Evolutionary conservation across 1,139 yeast genomes (phyloP).

Genomic region (Geotrichum histeridarum): DNA sequence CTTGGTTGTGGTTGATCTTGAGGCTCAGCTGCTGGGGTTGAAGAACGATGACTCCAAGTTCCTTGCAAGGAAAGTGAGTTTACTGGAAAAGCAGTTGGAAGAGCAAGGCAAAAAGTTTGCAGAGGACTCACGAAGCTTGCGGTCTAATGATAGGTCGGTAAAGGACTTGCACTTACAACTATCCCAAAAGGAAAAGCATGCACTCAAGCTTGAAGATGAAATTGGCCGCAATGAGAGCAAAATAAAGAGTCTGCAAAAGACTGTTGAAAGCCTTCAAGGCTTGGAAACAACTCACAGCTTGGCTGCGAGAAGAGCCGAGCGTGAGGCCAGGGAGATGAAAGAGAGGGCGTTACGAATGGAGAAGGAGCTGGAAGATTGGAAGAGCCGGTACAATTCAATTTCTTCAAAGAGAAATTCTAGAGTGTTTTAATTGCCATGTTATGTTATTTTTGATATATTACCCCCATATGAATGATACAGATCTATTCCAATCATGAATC

Average conservation of each 20-base stretch:
- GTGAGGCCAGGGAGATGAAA: conserved; percentile 50
- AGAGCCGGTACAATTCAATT: conserved; percentile 38
- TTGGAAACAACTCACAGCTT: conserved; percentile 44
- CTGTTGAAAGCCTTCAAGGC: conserved; percentile 41
- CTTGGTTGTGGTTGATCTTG: conserved; percentile 34
- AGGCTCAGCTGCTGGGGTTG: conserved; percentile 30
- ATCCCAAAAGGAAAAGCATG: conserved; percentile 29
- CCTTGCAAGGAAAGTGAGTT: conserved; percentile 32
- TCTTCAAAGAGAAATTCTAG: conserved; percentile 5
- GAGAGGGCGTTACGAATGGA: conserved; percentile 55
- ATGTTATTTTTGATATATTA: neutral
- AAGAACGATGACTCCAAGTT: conserved; percentile 24
- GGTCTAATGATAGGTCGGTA: conserved; percentile 33
- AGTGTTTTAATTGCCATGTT: neutral
- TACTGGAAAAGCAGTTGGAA: conserved; percentile 38
- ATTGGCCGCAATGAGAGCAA: conserved; percentile 36
- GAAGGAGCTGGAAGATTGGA: conserved; percentile 62
- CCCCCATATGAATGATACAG: neutral
- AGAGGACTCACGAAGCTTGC: conserved; percentile 36
- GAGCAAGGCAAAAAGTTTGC: conserved; percentile 35
- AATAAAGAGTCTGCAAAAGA: conserved; percentile 38
- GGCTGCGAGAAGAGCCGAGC: conserved; percentile 42
- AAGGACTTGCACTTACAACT: conserved; percentile 32
- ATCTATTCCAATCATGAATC: no score
- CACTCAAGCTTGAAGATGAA: conserved; percentile 33